A percentile compares a stretch with the other conserved stretches of the same genome.
These are phyloP conservation scores for Seiridium cupressi DNA, from an alignment of 2,329 filamentous ascomycete species.

Conservation along the genomic window DNA sequence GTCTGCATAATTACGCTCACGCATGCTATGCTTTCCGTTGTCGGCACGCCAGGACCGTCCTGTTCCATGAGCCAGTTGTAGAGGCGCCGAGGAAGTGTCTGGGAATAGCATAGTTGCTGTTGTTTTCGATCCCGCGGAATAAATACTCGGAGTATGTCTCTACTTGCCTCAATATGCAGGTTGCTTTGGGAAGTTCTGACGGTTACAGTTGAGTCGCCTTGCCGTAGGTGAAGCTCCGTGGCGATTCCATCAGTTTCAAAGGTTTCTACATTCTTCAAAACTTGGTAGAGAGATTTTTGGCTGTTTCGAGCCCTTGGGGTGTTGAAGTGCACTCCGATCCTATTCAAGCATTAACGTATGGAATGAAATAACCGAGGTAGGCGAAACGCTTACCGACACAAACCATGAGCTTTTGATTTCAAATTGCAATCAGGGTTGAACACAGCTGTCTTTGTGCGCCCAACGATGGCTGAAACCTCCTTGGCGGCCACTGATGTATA, in stretches of 20 bases:
- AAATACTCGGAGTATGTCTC: slow-evolving; percentile 20
- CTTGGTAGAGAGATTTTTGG: slow-evolving; percentile 17
- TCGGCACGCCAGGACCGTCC: no score
- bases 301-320: slow-evolving; percentile 19
- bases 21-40: no score
- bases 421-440: no score
- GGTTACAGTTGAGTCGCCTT: slow-evolving; percentile 19
- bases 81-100: slow-evolving; percentile 23
- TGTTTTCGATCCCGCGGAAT: slow-evolving; percentile 24
- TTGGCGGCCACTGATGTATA: no score
- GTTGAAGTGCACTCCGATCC: slow-evolving; percentile 25
- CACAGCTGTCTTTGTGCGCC: no score
- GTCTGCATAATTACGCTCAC: no score
- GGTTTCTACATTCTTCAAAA: slow-evolving; percentile 18
- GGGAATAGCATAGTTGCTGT: slow-evolving; percentile 27
- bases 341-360: slow-evolving; percentile 3
- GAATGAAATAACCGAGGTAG: no score
- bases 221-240: slow-evolving; percentile 21
- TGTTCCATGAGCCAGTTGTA: slow-evolving; percentile 31
- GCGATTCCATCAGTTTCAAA: slow-evolving; percentile 30
- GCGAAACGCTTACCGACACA: no score
- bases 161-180: slow-evolving; percentile 12
- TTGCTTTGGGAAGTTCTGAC: slow-evolving; percentile 17
- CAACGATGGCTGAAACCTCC: no score
- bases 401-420: no score